These are phyloP conservation scores for Neoarthrinium moseri DNA, from an alignment of 2,329 filamentous ascomycete species.

Conservation along the genomic window DNA sequence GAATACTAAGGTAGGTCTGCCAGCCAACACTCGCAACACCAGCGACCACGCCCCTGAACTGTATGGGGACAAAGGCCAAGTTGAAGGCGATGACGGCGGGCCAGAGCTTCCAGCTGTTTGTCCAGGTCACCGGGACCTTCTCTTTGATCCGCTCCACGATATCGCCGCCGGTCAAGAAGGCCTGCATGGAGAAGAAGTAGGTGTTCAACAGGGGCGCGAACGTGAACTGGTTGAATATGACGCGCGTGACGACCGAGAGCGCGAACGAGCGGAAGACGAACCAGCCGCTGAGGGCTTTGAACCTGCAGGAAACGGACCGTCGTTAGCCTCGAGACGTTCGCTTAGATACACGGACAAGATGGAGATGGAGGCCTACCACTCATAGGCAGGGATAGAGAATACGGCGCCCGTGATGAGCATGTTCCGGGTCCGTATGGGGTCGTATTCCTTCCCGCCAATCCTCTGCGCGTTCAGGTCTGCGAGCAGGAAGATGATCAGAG, in stretches of 20 bases:
- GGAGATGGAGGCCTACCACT: constrained; percentile 59
- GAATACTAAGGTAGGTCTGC: constrained; percentile 85
- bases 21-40: constrained; percentile 81
- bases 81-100: constrained; percentile 82
- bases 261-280: constrained; percentile 72
- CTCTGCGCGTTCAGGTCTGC: constrained; percentile 78
- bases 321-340: no score
- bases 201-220: constrained; percentile 84
- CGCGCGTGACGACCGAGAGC: constrained; percentile 72
- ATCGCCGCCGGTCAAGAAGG: constrained; percentile 66
- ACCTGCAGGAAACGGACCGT: neutral
- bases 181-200: constrained; percentile 81
- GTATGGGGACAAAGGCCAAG: constrained; percentile 78
- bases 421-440: constrained; percentile 66
- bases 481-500: constrained; percentile 74
- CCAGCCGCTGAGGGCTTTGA: constrained; percentile 40
- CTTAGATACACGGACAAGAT: constrained; percentile 1
- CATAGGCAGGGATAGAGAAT: constrained; percentile 74
- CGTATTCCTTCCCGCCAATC: constrained; percentile 63
- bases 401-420: constrained; percentile 73
- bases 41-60: constrained; percentile 78
- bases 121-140: constrained; percentile 73
- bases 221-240: constrained; percentile 73
- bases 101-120: constrained; percentile 86
- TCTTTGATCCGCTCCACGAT: constrained; percentile 61